Evolutionary conservation across 2,329 filamentous ascomycete species (phyloP), one percentile per base, ranked within the genome.

Genomic region (Knoxdaviesia capensis): DNA sequence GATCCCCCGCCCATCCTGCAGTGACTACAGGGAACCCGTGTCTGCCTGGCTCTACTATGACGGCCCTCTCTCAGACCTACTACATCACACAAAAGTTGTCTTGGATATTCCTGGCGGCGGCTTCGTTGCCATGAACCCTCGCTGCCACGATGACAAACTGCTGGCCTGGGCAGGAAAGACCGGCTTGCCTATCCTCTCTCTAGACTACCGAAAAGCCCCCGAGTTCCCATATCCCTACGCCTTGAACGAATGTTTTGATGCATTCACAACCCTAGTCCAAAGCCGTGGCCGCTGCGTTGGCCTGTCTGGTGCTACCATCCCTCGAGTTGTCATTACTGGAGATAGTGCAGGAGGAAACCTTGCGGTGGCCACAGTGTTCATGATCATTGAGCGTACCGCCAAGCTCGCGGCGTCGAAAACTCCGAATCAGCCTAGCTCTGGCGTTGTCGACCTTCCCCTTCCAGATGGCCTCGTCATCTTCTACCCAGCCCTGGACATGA

Each of bases 41-140:
- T 69, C 74, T 44, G 88, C 74, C 1, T 96, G 88, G 87, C 64
- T 98, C 32, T 98, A 94, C 58, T 98, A 87, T 52, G 85, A 96
- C 52, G 90, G 90, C 0, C 80, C 87, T 0, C 59, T 94, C 6
- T 74, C 78, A 2, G 78, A 85, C 39, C 63, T 94, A 38, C 75
- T 77, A 51, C 71, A 79, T 36, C 80, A 92, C 54, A 77, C 72
- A 41, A 80, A 80, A 51, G 58, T 98, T 31, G 71, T 98, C 1
- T 55, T 98, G 34, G 90, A 98, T 56, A 76, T 96, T 4, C 90
- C 90, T 0, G 90, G 90, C 1, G 90, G 90, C 32, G 90, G 90
- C 0, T 98, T 92, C 49, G 87, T 98, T 8, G 87, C 90, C 11
- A 98, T 98, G 90, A 77, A 84, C 45, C 90, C 90, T n/a, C 68